phyloP scores from a whole-genome alignment of 2,329 filamentous ascomycete species.

The Aspergillus quadricinctus region DNA sequence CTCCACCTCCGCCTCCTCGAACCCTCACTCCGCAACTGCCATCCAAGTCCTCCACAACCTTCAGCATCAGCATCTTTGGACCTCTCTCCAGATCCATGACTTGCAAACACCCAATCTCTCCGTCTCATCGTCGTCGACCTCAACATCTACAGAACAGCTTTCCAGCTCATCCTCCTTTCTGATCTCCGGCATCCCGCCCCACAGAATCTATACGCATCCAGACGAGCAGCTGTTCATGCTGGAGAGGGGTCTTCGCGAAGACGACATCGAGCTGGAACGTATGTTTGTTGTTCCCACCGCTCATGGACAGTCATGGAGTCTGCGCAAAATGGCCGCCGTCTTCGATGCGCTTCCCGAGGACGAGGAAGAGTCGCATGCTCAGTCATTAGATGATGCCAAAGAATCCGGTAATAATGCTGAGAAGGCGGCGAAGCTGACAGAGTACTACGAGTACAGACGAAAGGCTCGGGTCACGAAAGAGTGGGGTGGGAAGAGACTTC shows the following conservation, averaged over 20 bases:
- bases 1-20: slow-evolving; percentile 19
- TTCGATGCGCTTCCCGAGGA: slow-evolving; percentile 50
- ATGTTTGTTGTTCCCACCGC: slow-evolving; percentile 59
- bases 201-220: slow-evolving; percentile 59
- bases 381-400: slow-evolving; percentile 6
- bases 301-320: slow-evolving; percentile 56
- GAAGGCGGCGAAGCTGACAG: slow-evolving; percentile 25
- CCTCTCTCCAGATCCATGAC: slow-evolving; percentile 50
- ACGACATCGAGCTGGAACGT: slow-evolving; percentile 47
- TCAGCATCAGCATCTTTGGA: slow-evolving; percentile 60
- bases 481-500: slow-evolving; percentile 50
- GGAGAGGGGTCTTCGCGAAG: slow-evolving; percentile 45
- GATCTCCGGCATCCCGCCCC: slow-evolving; percentile 58
- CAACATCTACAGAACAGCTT: slow-evolving; percentile 3
- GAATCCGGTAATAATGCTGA: slow-evolving; percentile 16
- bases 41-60: slow-evolving; percentile 61
- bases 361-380: slow-evolving; percentile 9
- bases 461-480: slow-evolving; percentile 26
- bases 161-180: slow-evolving; percentile 43
- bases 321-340: slow-evolving; percentile 51
- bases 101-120: slow-evolving; percentile 15
- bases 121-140: slow-evolving; percentile 1
- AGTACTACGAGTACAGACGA: slow-evolving; percentile 28
- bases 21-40: slow-evolving; percentile 44
- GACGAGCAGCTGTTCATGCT: slow-evolving; percentile 61